Base-by-base conservation (phyloP, 208 protist genomes). In the Angomonas ambiguus region DNA sequence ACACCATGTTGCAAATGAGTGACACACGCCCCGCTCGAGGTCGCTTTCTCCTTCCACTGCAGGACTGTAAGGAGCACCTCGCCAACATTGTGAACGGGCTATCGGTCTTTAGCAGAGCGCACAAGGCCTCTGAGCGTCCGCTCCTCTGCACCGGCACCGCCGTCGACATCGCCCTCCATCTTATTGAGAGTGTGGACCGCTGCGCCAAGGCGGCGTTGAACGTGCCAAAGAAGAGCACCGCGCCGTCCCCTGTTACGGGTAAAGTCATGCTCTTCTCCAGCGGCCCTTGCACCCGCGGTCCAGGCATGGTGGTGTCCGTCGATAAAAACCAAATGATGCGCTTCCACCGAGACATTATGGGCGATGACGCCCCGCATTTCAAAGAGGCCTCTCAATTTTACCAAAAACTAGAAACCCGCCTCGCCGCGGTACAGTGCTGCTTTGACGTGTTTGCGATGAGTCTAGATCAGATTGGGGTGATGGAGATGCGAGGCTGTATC, bases 391-490 rank as follows among this genome's bases (percentile, higher is more conserved):
- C 72, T 31, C 61, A 82, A 69, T 97, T 98, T 71, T 99, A 98
- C 85, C 81, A 85, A 31, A 72, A 57, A 1, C 74, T 99, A 0
- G 96, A 92, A 45, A 56, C 83, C 55, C 77, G 94, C 22, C 74
- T 97, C 20, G 88, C 85, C 16, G 61, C 62, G n/a, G 86, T 89
- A 20, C 90, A 98, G 33, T 92, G 97, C 72, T 85, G 82, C 16
- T 78, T 99, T 11, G 98, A 99, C 74, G 86, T 99, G 18, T 99
- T 99, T 62, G 90, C 94, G 1, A 91, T 97, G 76, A 93, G 94
- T 6, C 82, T 99, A 24, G 98, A 99, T 75, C 98, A 99, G 77
- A 76, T 92, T 1, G 97, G 98, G 6, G 79, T 99, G 33, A 77
- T 94, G 62, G 98, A 99, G 85, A 97, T 99, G 93, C 84, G 87